A percentile compares a stretch with the other conserved stretches of the same genome.
phyloP scores from a whole-genome alignment of 2,329 filamentous ascomycete species.

The Didymella segeticola region DNA sequence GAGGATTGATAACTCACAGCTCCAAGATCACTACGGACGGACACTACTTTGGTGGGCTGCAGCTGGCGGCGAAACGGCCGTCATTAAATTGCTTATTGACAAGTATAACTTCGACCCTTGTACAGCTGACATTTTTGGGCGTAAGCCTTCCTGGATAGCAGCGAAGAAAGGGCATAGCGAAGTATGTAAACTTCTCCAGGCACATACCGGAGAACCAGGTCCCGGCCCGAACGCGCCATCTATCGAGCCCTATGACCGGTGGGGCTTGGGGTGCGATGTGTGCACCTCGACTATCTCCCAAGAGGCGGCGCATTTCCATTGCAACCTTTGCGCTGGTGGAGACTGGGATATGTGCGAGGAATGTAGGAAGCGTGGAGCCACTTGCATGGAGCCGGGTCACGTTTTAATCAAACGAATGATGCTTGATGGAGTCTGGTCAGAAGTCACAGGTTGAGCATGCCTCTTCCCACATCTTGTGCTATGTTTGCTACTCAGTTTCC shows the following conservation, averaged over 20 bases:
- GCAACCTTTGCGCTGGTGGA: neutral
- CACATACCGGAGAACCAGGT: neutral
- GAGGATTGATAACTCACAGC: no score
- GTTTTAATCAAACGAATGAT: neutral
- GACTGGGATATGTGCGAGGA: neutral
- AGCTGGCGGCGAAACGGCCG: constrained; percentile 5
- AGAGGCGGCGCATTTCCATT: neutral
- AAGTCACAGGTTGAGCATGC: neutral
- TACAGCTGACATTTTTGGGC: neutral
- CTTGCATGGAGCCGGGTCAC: neutral
- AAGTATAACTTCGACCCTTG: neutral
- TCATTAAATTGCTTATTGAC: constrained; percentile 1
- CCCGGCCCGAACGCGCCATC: neutral
- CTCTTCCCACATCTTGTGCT: no score
- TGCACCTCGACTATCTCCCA: neutral
- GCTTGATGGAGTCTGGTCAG: neutral
- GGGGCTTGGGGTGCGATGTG: neutral
- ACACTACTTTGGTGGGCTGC: constrained; percentile 13
- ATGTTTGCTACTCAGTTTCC: no score
- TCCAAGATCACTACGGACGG: constrained; percentile 5
- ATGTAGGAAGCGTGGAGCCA: neutral
- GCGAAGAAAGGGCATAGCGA: neutral
- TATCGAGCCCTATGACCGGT: neutral
- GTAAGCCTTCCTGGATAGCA: neutral
- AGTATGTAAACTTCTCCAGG: neutral